A percentile compares a stretch with the other conserved stretches of the same genome.
Evolutionary conservation across 257 asterid genomes (phyloP).

Genomic region (Solanum dulcamara): DNA sequence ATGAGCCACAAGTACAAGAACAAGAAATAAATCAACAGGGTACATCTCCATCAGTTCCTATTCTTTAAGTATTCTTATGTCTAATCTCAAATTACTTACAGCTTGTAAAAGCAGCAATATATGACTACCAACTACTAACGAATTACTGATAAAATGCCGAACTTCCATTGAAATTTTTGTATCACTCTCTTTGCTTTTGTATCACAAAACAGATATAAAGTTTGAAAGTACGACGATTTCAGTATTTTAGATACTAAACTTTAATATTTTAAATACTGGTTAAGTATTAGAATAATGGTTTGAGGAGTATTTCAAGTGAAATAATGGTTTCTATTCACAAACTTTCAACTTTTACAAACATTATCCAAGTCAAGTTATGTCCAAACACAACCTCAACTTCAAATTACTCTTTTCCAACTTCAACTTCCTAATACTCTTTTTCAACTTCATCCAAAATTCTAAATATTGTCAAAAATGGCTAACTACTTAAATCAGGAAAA

Average conservation of each 20-base stretch:
- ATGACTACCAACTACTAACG: not conserved
- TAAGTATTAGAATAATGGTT: not conserved
- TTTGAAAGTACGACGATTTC: not conserved
- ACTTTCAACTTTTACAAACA: not conserved
- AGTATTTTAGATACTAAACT: not conserved
- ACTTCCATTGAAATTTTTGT: not conserved
- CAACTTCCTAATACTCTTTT: not conserved
- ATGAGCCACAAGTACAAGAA: constrained; percentile 35
- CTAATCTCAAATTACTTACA: not conserved
- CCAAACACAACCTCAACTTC: not conserved
- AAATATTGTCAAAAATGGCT: not conserved
- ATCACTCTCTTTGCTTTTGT: not conserved
- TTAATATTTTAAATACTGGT: not conserved
- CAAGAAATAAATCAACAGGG: constrained; percentile 49
- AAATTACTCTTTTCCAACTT: not conserved
- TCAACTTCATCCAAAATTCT: not conserved
- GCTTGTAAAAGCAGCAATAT: not conserved
- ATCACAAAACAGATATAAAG: not conserved
- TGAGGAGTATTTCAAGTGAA: not conserved
- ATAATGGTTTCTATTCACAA: not conserved
- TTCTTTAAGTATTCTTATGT: not conserved
- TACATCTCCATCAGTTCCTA: constrained; percentile 5
- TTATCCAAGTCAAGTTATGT: not conserved
- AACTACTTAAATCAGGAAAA: not conserved
- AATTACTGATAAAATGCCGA: not conserved